Base-by-base conservation (phyloP, 2,329 filamentous ascomycete species). In the Aspergillus spinulosporus region DNA sequence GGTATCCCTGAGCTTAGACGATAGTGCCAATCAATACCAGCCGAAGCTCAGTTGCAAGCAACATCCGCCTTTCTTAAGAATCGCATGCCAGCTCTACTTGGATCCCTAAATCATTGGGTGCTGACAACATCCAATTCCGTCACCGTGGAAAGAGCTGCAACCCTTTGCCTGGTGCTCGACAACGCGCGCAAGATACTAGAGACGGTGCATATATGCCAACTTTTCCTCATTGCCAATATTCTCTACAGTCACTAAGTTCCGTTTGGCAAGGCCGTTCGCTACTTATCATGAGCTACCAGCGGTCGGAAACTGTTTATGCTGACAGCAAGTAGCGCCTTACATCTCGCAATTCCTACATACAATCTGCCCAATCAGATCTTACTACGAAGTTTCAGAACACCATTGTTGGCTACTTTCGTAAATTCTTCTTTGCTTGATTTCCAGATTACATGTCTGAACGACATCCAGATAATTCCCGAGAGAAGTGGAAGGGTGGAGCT, bases 1-100 rank as follows among this genome's bases (percentile, higher is more conserved):
- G 63, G 60, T 3, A 63, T 67, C n/a, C 52, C 34, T 3, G 49
- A 62, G 3, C 51, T 67, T 11, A 64, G 63, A 15, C 49, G 28
- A 1, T 62, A 64, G 46, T 67, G 64, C 36, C 64, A 63, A 40
- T 49, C 53, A 1, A 57, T 67, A 9, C 62, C 60, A 3, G 60
- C 64, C 11, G 59, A 62, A 1, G 54, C 59, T 11, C 64, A 65
- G 29, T 47, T 63, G 4, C 57, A 54, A 0, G 47, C 52, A 34
- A 52, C 52, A 7, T 31, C 42, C 2, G 42, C 42, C 2, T 67
- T 60, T 45, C 49, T 65, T 6, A 29, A 57, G 9, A 44, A 59
- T 12, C 40, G 43, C 5, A 48, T 64, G 2, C 61, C 64, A 3
- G 62, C 58, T 2, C 26, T 60, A 21, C 14, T 67, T n/a, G 39